A percentile compares a stretch with the other conserved stretches of the same genome.
phyloP scores from a whole-genome alignment of 805 yeast species.

The Zygoascus flipseniorum region DNA sequence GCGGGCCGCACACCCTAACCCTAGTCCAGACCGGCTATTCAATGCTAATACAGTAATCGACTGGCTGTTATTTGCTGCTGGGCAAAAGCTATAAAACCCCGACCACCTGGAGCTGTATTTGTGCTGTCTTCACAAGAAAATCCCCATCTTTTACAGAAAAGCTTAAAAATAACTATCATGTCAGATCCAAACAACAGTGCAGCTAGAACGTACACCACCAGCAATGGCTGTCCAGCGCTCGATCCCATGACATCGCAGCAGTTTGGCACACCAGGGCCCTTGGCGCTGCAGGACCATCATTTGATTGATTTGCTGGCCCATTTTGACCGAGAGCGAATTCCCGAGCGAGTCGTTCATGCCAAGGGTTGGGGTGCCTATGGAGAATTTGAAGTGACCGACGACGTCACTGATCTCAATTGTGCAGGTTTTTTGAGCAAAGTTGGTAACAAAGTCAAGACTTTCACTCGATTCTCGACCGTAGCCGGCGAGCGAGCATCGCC shows the following conservation, averaged over 20 bases:
- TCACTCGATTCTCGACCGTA: constrained; percentile 76
- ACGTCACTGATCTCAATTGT: constrained; percentile 61
- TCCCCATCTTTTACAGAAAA: too few relatives aligned
- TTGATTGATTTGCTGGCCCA: constrained; percentile 76
- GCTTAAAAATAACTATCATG: background rate
- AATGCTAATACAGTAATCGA: background rate
- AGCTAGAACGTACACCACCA: constrained; percentile 37
- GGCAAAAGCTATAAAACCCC: background rate
- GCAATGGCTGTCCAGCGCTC: constrained; percentile 47
- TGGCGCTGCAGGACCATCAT: constrained; percentile 72
- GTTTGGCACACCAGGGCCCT: constrained; percentile 58
- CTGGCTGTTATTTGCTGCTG: background rate
- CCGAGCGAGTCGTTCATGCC: constrained; percentile 90
- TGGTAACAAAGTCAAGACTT: constrained; percentile 62
- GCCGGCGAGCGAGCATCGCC: constrained; percentile 81
- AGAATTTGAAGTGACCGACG: constrained; percentile 78
- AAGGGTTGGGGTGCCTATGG: constrained; percentile 92
- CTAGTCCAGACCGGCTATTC: background rate
- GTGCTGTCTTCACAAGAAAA: too few relatives aligned
- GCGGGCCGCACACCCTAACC: too few relatives aligned
- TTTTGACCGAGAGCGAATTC: constrained; percentile 83
- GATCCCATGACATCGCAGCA: constrained; percentile 47
- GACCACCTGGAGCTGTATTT: background rate
- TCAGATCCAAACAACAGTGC: constrained; percentile 7
- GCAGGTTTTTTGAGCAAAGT: constrained; percentile 59